phyloP scores from a whole-genome alignment of 2,329 filamentous ascomycete species.

The Talaromyces funiculosus region DNA sequence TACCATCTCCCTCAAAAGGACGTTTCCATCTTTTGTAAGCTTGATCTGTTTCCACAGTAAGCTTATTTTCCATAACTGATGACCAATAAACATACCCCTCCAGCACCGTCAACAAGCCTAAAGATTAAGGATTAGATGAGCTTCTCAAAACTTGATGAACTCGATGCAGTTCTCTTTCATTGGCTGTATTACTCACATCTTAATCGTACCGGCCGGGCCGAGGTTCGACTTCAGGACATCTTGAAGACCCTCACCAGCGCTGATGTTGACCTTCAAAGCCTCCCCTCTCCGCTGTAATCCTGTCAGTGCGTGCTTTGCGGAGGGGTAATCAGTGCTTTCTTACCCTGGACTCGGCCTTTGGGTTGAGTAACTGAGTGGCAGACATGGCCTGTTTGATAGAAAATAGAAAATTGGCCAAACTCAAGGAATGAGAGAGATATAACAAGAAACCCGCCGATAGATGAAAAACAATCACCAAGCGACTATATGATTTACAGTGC shows the following conservation, averaged over 20 bases:
- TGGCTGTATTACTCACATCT: conserved; percentile 63
- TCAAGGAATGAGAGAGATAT: not conserved
- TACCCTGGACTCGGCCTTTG: conserved; percentile 96
- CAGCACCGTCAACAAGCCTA: conserved; percentile 59
- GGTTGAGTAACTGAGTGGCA: conserved; percentile 95
- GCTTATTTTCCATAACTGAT: conserved; percentile 14
- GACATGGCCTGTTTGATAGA: conserved; percentile 62
- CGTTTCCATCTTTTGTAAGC: conserved; percentile 97
- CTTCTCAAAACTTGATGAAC: conserved; percentile 3
- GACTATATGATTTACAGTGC: conserved; percentile 21
- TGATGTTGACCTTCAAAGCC: conserved; percentile 95
- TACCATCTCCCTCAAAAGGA: conserved; percentile 64
- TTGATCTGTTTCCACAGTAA: conserved; percentile 64
- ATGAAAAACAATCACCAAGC: conserved; percentile 6
- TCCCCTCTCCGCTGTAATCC: conserved; percentile 77
- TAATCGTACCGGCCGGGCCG: conserved; percentile 87
- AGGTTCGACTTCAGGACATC: conserved; percentile 96
- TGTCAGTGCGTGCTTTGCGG: conserved; percentile 40
- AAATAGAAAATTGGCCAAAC: not conserved
- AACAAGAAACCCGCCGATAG: conserved; percentile 1
- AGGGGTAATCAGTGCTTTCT: conserved; percentile 34
- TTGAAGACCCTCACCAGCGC: conserved; percentile 83
- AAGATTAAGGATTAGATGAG: conserved; percentile 25
- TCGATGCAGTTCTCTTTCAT: not conserved
- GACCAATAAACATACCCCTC: conserved; percentile 43